Conservation (phyloP, 495 filamentous ascomycete genomes). For the Tuber calosporum region DNA sequence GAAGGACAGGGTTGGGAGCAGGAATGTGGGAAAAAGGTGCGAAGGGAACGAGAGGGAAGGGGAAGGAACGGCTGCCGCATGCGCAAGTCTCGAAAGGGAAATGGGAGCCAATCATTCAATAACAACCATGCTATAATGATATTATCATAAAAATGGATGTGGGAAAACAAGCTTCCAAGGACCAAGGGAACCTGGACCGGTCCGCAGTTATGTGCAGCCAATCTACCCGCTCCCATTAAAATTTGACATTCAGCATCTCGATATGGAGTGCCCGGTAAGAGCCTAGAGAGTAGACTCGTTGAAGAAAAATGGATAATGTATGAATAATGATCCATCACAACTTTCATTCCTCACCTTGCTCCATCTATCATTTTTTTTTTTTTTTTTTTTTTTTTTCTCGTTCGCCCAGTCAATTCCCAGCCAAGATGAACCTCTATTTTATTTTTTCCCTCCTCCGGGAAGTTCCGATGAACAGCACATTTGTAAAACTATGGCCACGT, state of each 20-base stretch:
- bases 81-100: not conserved
- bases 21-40: not conserved
- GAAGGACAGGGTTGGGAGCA: not conserved
- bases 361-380: not conserved
- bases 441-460: not conserved
- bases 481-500: not conserved
- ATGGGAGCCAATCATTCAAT: not conserved
- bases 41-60: not conserved
- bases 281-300: not conserved
- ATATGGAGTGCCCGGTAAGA: not conserved
- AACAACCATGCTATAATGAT: not conserved
- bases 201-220: not conserved
- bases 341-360: not conserved
- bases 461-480: not conserved
- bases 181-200: constrained; percentile 1
- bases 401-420: not conserved
- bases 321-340: not conserved
- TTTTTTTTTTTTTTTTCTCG: not conserved
- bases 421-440: not conserved
- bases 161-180: constrained; percentile 2
- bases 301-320: not conserved
- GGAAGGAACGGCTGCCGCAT: not conserved
- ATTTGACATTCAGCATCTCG: not conserved
- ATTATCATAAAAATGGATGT: not conserved
- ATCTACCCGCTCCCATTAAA: constrained; percentile 1